phyloP scores from a whole-genome alignment of 208 protist species.

The Sergeia podlipaevii region DNA sequence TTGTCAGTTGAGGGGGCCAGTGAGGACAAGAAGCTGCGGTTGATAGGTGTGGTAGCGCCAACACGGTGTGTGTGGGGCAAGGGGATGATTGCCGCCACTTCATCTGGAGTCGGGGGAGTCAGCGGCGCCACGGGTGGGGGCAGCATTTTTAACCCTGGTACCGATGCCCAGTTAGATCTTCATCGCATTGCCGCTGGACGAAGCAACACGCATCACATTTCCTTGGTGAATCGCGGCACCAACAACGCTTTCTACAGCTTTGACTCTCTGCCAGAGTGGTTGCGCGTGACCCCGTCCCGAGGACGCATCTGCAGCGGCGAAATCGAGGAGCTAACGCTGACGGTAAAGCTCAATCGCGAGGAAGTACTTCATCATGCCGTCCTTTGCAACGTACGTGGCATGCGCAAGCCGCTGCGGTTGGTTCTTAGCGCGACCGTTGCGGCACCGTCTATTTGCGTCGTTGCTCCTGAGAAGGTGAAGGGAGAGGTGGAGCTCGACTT shows the following conservation, averaged over 20 bases:
- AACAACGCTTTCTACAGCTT: conserved; percentile 79
- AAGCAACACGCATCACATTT: conserved; percentile 24
- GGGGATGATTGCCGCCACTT: not conserved
- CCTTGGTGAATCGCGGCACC: conserved; percentile 55
- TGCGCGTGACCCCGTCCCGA: conserved; percentile 58
- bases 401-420: conserved; percentile 59
- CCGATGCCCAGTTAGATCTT: conserved; percentile 60
- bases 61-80: conserved; percentile 54
- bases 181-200: conserved; percentile 68
- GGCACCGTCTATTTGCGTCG: conserved; percentile 52
- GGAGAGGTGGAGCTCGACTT: conserved; percentile 85
- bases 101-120: not conserved
- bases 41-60: conserved; percentile 63
- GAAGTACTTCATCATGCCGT: conserved; percentile 32
- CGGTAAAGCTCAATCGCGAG: conserved; percentile 33
- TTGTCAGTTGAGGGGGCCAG: conserved; percentile 79
- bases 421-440: conserved; percentile 67
- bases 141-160: conserved; percentile 2
- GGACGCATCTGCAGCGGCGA: conserved; percentile 66
- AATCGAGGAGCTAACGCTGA: conserved; percentile 64
- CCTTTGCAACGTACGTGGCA: conserved; percentile 74
- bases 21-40: conserved; percentile 41
- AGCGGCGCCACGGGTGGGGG: not conserved
- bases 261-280: conserved; percentile 49
- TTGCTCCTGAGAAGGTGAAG: conserved; percentile 35